A percentile compares a stretch with the other conserved stretches of the same genome.
Evolutionary conservation across 2,329 filamentous ascomycete genomes (phyloP).

Genomic region (Scedosporium boydii): DNA sequence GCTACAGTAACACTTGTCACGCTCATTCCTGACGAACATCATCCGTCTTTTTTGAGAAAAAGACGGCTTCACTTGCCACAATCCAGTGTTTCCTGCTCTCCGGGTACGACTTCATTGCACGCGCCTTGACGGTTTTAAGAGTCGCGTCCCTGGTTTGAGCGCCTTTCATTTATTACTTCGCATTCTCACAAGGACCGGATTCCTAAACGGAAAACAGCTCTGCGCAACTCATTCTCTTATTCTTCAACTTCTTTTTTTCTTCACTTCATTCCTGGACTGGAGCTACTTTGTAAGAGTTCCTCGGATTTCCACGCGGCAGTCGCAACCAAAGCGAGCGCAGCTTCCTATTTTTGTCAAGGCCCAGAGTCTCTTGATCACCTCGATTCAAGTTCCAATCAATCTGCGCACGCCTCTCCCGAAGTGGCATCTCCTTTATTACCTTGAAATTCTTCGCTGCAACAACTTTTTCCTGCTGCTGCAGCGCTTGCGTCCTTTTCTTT

Average conservation of each 20-base stretch:
- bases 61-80: neutral
- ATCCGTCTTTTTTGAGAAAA: neutral
- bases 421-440: too few species aligned
- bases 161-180: neutral
- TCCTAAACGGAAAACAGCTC: neutral
- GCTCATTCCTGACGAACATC: constrained; percentile 1
- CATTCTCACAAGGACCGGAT: neutral
- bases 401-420: too few species aligned
- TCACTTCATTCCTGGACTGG: neutral
- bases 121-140: constrained; percentile 2
- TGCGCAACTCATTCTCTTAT: neutral
- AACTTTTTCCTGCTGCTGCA: neutral
- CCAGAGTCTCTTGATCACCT: neutral
- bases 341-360: neutral
- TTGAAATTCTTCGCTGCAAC: too few species aligned
- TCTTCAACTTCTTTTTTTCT: neutral
- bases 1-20: constrained; percentile 1
- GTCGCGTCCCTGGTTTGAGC: neutral
- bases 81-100: neutral
- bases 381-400: neutral
- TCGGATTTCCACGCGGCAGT: neutral
- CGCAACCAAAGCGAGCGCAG: neutral
- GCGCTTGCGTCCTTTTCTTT: neutral
- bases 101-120: neutral
- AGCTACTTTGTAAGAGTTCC: neutral